Evolutionary conservation across 176 grass and related monocot species (phyloP), one percentile per base, ranked within the genome.

Genomic region (Zoysia japonica): DNA sequence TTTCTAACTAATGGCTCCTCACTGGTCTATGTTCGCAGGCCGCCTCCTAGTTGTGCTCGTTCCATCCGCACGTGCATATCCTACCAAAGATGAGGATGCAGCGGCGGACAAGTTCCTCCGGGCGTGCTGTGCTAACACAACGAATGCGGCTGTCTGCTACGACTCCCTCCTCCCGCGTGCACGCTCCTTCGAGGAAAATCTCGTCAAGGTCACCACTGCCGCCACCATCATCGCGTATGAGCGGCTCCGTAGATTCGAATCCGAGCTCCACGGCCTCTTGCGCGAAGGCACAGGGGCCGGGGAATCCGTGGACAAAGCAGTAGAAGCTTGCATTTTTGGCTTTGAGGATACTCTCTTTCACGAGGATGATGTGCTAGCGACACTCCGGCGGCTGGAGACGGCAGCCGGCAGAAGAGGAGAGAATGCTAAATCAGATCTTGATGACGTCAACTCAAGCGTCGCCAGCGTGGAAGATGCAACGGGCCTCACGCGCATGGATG

Each of bases 321-420:
- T 72, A 6, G 3, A 2, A 37, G 4, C 6, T 54, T 72, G 49
- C 28, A 28, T 28, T 28, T 28, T 28, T 28, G 28, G 28, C 67
- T 47, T 0, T 2, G 9, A 0, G 3, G 0, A 11, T 6, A 1
- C 0, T 11, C 19, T 70, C n/a, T 0, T 3, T 2, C 2, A 1
- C 11, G 46, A 70, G 10, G 46, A 19, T 5, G 68, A 13, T 2
- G 1, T 4, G 43, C 4, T 70, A 19, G 11, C 66, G 9, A 11
- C 1, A 5, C 67, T 70, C n/a, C 10, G 20, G 19, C 67, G 67
- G 45, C 67, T 5, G 28, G 28, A 28, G 28, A 0, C 28, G 28
- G 28, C 28, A 28, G 28, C 28, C 28, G 28, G 28, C 28, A 36
- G 67, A 48, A 47, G 67, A 65, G 38, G 11, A 45, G 67, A 49